Evolutionary conservation across 352 stramenopile genomes (phyloP), one percentile per base, ranked within the genome.

Genomic region (Saprolegnia diclina): DNA sequence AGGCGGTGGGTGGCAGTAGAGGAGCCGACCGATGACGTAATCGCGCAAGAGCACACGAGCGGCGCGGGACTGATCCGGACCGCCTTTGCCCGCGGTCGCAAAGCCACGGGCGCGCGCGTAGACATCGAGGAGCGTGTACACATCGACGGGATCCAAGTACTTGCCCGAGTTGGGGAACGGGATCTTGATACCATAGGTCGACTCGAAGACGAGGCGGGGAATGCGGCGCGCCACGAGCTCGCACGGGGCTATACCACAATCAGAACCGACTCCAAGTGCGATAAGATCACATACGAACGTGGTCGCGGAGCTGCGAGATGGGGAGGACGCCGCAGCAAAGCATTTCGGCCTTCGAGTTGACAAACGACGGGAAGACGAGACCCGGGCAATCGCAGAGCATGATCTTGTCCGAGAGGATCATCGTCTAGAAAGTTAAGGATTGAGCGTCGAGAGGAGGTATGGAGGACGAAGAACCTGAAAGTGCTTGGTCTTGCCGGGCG

Each of bases 321-420:
- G 97, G 98, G 38, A 99, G 91, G 54, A 99, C 96, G 53, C 97
- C 97, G 61, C 97, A 98, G 73, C 95, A 98, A 71, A 99, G 97
- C 88, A 99, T 97, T 71, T 99, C 98, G 13, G 96, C 97, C 70
- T 98, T 98, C 29, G 93, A 95, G 71, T 92, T 98, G 32, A 99
- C 97, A 74, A 99, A 99, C 45, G 94, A 98, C 4, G 98, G 98
- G 80, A 99, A 99, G 9, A 99, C 98, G 21, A 99, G 85, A 74
- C 98, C 98, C 6, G 98, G 98, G 76, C 98, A 99, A 92, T 99
- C 98, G 73, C 97, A 99, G n/a, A 99, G 85, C 87, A 99, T 98
- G 70, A 99, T 96, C 65, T 81, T 83, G 77, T 98, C 88, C 22
- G 93, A 98, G 19, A 99, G 74, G 11, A 99, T 80, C 46, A 99